Percentiles rank a stretch among this genome's conserved stretches.
These are phyloP conservation scores for Parastagonospora nodorum DNA, from an alignment of 2,329 filamentous ascomycete species.

Conservation along the genomic window DNA sequence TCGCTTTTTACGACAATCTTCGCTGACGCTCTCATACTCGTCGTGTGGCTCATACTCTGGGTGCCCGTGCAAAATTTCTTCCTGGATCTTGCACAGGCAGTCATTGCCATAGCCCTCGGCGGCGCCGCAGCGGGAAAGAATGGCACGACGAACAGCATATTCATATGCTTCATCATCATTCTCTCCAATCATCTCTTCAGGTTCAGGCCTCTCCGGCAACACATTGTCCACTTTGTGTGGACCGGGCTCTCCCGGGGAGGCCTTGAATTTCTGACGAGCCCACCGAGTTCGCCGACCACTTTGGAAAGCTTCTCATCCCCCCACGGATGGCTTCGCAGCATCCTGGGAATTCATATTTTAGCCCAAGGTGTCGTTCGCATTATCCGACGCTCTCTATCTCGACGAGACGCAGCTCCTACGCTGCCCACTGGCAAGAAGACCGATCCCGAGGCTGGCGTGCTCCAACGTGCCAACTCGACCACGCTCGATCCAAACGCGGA, in stretches of 20 bases:
- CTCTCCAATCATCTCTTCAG: slow-evolving; percentile 55
- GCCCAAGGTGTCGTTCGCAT: slow-evolving; percentile 74
- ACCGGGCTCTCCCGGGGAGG: slow-evolving; percentile 48
- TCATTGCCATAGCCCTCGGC: slow-evolving; percentile 88
- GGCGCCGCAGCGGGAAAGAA: slow-evolving; percentile 74
- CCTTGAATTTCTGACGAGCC: slow-evolving; percentile 47
- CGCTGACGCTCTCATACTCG: slow-evolving; percentile 80
- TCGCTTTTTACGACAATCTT: slow-evolving; percentile 83
- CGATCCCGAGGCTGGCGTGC: slow-evolving; percentile 65
- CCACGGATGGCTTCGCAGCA: slow-evolving; percentile 70
- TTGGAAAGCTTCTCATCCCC: slow-evolving; percentile 49
- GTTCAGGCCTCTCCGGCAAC: slow-evolving; percentile 57
- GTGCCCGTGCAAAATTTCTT: slow-evolving; percentile 85
- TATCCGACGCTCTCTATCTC: slow-evolving; percentile 58
- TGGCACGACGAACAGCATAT: slow-evolving; percentile 72
- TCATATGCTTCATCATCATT: slow-evolving; percentile 73
- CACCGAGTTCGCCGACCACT: slow-evolving; percentile 41
- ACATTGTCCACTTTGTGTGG: slow-evolving; percentile 47
- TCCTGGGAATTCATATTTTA: slow-evolving; percentile 75
- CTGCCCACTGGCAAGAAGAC: slow-evolving; percentile 46
- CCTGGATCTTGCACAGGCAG: slow-evolving; percentile 87
- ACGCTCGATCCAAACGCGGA: slow-evolving; percentile 56
- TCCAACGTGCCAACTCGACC: slow-evolving; percentile 41
- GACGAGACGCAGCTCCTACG: slow-evolving; percentile 40
- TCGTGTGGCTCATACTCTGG: slow-evolving; percentile 88